Conservation (phyloP, 305 asterid genomes). For the Solanum hybrid region DNA sequence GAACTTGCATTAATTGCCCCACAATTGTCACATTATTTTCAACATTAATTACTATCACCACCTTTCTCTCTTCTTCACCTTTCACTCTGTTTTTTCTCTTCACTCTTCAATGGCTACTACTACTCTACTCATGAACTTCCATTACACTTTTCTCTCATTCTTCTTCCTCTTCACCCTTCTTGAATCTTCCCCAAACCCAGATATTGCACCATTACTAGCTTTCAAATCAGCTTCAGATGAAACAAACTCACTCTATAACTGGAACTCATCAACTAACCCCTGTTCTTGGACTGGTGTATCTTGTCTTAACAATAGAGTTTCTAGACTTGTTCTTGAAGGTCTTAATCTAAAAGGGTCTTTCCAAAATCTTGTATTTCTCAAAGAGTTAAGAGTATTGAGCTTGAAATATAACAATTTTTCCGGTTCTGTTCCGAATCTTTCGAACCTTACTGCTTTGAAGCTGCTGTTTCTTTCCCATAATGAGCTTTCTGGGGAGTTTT, state of each 20-base stretch:
- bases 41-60: constrained; percentile 1
- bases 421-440: constrained; percentile 63
- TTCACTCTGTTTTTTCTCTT: background rate
- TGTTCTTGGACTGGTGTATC: constrained; percentile 70
- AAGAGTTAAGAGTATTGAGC: constrained; percentile 62
- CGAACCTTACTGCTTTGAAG: constrained; percentile 45
- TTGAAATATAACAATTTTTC: constrained; percentile 51
- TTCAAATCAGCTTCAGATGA: constrained; percentile 56
- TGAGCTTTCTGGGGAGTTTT: constrained; percentile 52
- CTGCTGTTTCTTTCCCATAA: constrained; percentile 58
- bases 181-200: constrained; percentile 41
- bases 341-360: constrained; percentile 35
- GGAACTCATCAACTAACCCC: constrained; percentile 52
- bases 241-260: constrained; percentile 33
- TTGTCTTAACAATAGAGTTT: constrained; percentile 49
- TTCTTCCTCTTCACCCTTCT: constrained; percentile 18
- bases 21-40: background rate
- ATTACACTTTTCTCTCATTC: background rate
- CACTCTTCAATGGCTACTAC: constrained; percentile 34
- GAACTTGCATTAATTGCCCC: background rate
- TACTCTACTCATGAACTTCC: background rate
- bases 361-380: constrained; percentile 34
- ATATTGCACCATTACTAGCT: constrained; percentile 39
- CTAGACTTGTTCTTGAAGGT: constrained; percentile 60
- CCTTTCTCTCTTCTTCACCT: background rate